Conservation (phyloP, 176 grass and related monocot genomes). For the Chrysopogon serrulatus region DNA sequence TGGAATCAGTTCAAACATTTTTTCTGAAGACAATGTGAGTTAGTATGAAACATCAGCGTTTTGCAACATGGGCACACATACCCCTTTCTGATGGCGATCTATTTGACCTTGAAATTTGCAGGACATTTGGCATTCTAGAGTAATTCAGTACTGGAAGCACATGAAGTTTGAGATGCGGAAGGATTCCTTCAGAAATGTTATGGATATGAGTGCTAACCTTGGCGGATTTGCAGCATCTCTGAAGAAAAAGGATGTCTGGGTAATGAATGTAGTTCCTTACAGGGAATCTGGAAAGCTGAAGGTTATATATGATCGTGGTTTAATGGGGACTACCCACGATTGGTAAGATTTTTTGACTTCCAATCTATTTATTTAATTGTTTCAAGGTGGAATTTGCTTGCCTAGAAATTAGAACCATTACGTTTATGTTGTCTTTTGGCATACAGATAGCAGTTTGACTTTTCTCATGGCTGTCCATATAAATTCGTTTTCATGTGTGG, state of each 20-base stretch:
- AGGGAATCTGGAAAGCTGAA: slow-evolving; percentile 65
- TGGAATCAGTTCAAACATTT: slow-evolving; percentile 44
- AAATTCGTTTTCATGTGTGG: neutral
- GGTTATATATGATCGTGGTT: slow-evolving; percentile 75
- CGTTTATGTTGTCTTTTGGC: neutral
- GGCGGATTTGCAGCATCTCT: slow-evolving; percentile 82
- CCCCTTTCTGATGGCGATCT: neutral
- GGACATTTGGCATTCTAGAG: slow-evolving; percentile 69
- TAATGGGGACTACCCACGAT: slow-evolving; percentile 66
- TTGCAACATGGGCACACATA: neutral
- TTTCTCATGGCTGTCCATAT: neutral
- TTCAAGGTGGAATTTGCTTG: slow-evolving; percentile 21
- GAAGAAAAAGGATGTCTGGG: slow-evolving; percentile 60
- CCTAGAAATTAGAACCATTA: neutral
- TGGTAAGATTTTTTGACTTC: slow-evolving; percentile 37
- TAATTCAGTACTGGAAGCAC: slow-evolving; percentile 64
- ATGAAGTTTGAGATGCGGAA: slow-evolving; percentile 58
- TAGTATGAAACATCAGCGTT: neutral
- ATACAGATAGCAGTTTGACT: neutral
- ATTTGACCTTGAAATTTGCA: slow-evolving; percentile 28
- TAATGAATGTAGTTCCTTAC: slow-evolving; percentile 73
- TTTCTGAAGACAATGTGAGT: slow-evolving; percentile 57
- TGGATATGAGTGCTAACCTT: slow-evolving; percentile 78
- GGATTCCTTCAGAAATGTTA: slow-evolving; percentile 68
- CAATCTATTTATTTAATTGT: neutral